Evolutionary conservation across 345 rosid genomes (phyloP), one percentile per base, ranked within the genome.

Genomic region (Carallia brachiata): DNA sequence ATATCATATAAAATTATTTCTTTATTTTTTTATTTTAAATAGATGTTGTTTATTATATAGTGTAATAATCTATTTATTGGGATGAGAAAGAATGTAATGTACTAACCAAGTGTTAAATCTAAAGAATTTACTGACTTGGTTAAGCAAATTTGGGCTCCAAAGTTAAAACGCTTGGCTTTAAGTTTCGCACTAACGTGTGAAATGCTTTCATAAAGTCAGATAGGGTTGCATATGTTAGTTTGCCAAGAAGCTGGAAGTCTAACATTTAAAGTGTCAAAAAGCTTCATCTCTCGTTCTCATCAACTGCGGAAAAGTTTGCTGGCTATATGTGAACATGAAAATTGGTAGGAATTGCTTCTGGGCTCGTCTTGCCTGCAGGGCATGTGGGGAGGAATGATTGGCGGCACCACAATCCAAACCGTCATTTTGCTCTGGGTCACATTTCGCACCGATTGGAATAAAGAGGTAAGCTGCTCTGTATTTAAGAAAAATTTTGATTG

Each of bases 401-500:
- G 84, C 36, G 96, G 96, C 56, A 86, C 91, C 0, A 0, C 67
- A 30, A 77, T 86, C 80, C 93, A 88, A 73, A 86, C 96, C 36
- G 15, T 81, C 36, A 88, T 90, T 50, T 72, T 90, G 52, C 48
- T 78, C 13, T 86, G 93, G 93, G 80, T 85, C 47, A 86, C 89
- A 34, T 77, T 75, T 70, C 75, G 88, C 4, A 85, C 92, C 0
- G 85, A 90, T 54, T 86, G 96, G 96, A 67, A 70, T 39, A 86
- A 84, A 74, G 91, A 86, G 85, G 93, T 79, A 69, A 32, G 23
- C n/a, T 60, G 37, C 15, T 23, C 23, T 23, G 23, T 23, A 23
- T 23, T 23, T 23, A 23, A 23, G 23, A 23, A 23, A 23, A 23
- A 23, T 23, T 23, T 23, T 23, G 23, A 23, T 23, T 23, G 23